A percentile compares a stretch with the other conserved stretches of the same genome.
phyloP scores from a whole-genome alignment of 805 yeast genomes.

The Blastobotrys americana region DNA sequence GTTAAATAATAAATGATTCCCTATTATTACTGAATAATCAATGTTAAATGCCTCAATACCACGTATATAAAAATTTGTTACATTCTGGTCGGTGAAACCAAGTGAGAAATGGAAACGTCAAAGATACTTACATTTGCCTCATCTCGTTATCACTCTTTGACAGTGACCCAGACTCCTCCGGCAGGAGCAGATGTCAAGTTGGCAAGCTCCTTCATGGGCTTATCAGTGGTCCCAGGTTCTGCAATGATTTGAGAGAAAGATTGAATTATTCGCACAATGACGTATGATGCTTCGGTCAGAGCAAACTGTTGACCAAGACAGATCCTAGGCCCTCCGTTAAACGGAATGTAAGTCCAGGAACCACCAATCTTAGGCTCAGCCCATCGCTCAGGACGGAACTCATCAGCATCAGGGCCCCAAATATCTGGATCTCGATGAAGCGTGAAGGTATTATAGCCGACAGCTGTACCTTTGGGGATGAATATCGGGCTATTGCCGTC shows the following conservation, averaged over 20 bases:
- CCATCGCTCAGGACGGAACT: conserved; percentile 45
- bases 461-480: conserved; percentile 35
- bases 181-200: background rate
- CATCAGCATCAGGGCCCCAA: conserved; percentile 40
- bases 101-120: too few species aligned
- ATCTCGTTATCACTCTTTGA: background rate
- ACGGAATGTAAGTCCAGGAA: conserved; percentile 38
- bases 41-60: too few species aligned
- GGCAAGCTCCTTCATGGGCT: background rate
- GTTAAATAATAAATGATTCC: too few species aligned
- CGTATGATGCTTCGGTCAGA: conserved; percentile 39
- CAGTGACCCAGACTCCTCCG: background rate
- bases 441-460: conserved; percentile 32
- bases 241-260: conserved; percentile 13
- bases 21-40: too few species aligned
- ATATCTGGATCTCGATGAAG: conserved; percentile 35
- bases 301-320: conserved; percentile 46
- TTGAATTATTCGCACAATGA: conserved; percentile 34
- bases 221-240: background rate
- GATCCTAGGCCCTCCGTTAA: conserved; percentile 44
- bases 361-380: conserved; percentile 18
- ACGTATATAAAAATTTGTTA: too few species aligned
- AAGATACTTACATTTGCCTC: too few species aligned
- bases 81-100: too few species aligned
- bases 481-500: conserved; percentile 33